Evolutionary conservation across 2,329 filamentous ascomycete genomes (phyloP).

Genomic region (Cryphonectria nitschkei): DNA sequence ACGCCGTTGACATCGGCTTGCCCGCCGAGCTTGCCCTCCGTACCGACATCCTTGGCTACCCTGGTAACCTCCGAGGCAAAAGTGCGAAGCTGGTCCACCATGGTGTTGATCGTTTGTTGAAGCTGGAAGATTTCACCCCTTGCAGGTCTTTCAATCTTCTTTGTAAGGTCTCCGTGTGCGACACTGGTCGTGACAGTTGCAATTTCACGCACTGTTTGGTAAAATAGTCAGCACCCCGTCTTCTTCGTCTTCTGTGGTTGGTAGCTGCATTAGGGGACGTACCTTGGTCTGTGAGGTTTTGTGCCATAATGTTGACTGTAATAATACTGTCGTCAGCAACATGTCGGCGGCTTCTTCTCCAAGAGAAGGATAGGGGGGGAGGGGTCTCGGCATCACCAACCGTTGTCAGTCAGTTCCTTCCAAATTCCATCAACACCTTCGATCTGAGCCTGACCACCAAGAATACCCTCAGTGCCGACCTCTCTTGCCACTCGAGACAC

Average conservation of each 20-base stretch:
- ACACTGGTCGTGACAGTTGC: slow-evolving; percentile 83
- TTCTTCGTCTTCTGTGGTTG: not conserved
- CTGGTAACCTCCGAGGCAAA: slow-evolving; percentile 85
- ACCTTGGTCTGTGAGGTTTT: slow-evolving; percentile 79
- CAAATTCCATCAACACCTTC: slow-evolving; percentile 94
- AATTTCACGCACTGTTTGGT: slow-evolving; percentile 72
- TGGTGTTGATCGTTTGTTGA: slow-evolving; percentile 86
- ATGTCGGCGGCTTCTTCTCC: not conserved
- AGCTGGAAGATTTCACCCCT: slow-evolving; percentile 82
- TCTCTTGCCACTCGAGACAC: slow-evolving; percentile 93
- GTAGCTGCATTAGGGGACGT: slow-evolving; percentile 30
- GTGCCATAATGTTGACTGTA: slow-evolving; percentile 79
- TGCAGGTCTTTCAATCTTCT: slow-evolving; percentile 81
- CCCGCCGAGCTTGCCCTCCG: slow-evolving; percentile 79
- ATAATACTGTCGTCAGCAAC: slow-evolving; percentile 33
- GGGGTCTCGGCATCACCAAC: slow-evolving; percentile 43
- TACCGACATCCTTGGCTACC: slow-evolving; percentile 82
- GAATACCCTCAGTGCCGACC: slow-evolving; percentile 92
- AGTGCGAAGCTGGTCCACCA: slow-evolving; percentile 83
- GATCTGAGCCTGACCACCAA: slow-evolving; percentile 92
- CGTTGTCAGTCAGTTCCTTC: slow-evolving; percentile 93
- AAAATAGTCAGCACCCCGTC: not conserved
- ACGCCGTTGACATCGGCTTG: slow-evolving; percentile 84
- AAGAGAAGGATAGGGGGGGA: not conserved
- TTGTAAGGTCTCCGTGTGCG: slow-evolving; percentile 79